Evolutionary conservation across 2,329 filamentous ascomycete genomes (phyloP), one percentile per base, ranked within the genome.

Genomic region (Sclerotinia borealis): DNA sequence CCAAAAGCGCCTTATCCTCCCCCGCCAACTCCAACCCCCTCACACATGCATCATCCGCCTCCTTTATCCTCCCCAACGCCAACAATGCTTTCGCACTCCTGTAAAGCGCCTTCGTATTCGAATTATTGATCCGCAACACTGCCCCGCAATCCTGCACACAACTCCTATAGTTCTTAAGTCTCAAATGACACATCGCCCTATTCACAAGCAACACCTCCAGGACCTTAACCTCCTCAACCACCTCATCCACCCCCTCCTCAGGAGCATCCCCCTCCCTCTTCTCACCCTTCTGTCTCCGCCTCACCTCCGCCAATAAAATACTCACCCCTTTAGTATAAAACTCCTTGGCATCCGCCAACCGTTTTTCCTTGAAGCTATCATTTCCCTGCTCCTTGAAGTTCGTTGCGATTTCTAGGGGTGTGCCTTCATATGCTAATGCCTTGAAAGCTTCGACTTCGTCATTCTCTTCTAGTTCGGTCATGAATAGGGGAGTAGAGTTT

Each of bases 341-440:
- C 75, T 96, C 92, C 73, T 89, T 88, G 4, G 93, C 95, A 75
- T 98, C 92, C 31, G 77, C 80, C 86, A 89, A 96, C 54, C 85
- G 81, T 75, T 86, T 87, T 62, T 81, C 81, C 70, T 83, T 82
- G 73, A 96, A 96, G 72, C 85, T 87, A 71, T 98, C 93, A 75
- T 99, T 99, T 39, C 95, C 95, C 69, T 92, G 90, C 74, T 93
- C 89, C 72, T 95, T 92, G 79, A 97, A 97, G 68, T 91, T 91
- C 50, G 83, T 78, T 25, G 87, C 90, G 66, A 96, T 88, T 75
- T 98, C 93, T 11, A 87, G 82, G 55, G 91, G 86, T 10, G 92
- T 93, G 25, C 95, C 96, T 78, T 99, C 95, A 74, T 97, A 96
- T 36, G 92, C 91, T 45, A 99, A 80, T 0, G 95, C 93, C 74